Conservation (phyloP, 257 asterid genomes). For the Solanum chmielewskii region DNA sequence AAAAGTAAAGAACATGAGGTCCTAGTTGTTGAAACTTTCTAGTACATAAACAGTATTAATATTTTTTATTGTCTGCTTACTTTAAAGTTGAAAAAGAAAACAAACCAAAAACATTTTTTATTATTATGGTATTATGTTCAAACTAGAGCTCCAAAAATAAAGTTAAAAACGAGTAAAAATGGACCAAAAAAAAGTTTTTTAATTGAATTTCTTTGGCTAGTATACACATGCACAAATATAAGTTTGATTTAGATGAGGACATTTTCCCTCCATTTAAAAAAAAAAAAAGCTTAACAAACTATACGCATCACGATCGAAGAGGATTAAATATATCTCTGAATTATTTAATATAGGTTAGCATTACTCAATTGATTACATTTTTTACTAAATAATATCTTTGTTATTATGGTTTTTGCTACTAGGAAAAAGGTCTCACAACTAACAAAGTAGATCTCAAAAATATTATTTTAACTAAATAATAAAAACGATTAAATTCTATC, state of each 20-base stretch:
- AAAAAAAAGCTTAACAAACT: neutral
- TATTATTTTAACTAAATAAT: neutral
- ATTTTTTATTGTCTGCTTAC: neutral
- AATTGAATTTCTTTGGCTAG: neutral
- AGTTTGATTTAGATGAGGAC: neutral
- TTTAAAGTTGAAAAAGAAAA: neutral
- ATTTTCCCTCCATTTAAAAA: neutral
- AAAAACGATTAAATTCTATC: neutral
- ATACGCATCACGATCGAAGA: too few relatives aligned
- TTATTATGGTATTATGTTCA: neutral
- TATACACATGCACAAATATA: neutral
- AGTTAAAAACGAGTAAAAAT: neutral
- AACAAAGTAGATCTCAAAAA: neutral
- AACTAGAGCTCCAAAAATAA: neutral
- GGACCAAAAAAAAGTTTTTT: neutral
- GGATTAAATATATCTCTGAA: accelerated
- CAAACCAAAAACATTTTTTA: neutral
- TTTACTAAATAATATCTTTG: neutral
- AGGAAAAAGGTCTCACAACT: neutral
- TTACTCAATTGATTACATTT: too few relatives aligned
- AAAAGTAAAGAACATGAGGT: neutral
- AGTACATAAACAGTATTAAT: neutral
- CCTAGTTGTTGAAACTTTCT: neutral
- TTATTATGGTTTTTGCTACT: neutral
- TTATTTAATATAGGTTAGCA: too few relatives aligned